These are phyloP conservation scores for Aspergillus pseudoglaucus DNA, from an alignment of 2,329 filamentous ascomycete genomes.

Conservation along the genomic window DNA sequence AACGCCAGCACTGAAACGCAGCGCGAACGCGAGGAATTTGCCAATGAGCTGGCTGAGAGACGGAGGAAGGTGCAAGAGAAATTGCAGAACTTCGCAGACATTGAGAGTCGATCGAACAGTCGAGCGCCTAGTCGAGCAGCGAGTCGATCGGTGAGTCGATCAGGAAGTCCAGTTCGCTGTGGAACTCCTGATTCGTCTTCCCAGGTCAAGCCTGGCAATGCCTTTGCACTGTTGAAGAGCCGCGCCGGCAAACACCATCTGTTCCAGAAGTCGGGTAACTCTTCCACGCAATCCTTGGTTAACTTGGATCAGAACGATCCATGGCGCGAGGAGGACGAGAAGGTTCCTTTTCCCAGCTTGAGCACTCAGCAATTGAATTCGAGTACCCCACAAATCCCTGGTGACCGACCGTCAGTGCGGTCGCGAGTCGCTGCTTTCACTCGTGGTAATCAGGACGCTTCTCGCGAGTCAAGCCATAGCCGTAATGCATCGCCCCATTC, in stretches of 20 bases:
- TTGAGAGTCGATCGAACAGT: slow-evolving; percentile 38
- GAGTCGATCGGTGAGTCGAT: slow-evolving; percentile 8
- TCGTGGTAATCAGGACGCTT: slow-evolving; percentile 25
- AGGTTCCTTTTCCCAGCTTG: slow-evolving; percentile 18
- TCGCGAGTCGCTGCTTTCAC: neutral
- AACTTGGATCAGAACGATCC: slow-evolving; percentile 20
- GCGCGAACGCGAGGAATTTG: slow-evolving; percentile 43
- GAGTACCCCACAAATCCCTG: slow-evolving; percentile 27
- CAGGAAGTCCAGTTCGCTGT: slow-evolving; percentile 35
- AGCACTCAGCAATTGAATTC: slow-evolving; percentile 29
- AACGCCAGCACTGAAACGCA: slow-evolving; percentile 44
- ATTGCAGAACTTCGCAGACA: slow-evolving; percentile 37
- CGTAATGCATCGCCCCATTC: slow-evolving; percentile 33
- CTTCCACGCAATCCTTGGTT: slow-evolving; percentile 30
- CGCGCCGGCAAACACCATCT: slow-evolving; percentile 32
- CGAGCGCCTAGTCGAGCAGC: slow-evolving; percentile 27
- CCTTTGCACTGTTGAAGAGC: slow-evolving; percentile 40
- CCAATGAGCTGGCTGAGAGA: slow-evolving; percentile 43
- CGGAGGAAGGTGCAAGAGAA: slow-evolving; percentile 44
- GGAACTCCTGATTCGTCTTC: slow-evolving; percentile 26
- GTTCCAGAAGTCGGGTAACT: slow-evolving; percentile 32
- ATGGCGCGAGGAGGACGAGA: slow-evolving; percentile 34
- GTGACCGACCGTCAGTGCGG: slow-evolving; percentile 17
- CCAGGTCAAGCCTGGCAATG: slow-evolving; percentile 31
- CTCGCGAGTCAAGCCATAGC: slow-evolving; percentile 29